These are phyloP conservation scores for Agastache rugosa DNA, from an alignment of 257 asterid genomes.

Conservation along the genomic window DNA sequence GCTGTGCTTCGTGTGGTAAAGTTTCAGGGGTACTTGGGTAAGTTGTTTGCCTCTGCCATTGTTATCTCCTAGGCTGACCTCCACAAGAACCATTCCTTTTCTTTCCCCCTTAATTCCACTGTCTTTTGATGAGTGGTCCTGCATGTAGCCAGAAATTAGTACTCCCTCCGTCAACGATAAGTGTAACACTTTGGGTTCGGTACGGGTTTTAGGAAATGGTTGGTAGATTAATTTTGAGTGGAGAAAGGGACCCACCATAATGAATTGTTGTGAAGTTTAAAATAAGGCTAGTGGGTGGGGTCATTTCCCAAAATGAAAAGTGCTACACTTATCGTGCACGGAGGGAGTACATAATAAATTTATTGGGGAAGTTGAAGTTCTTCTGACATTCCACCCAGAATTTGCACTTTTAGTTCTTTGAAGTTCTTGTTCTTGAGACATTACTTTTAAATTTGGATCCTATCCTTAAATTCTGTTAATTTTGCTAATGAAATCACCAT, in stretches of 20 bases:
- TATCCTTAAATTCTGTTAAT: neutral
- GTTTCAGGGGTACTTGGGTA: conserved; percentile 30
- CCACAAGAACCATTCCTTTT: neutral
- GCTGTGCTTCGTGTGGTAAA: conserved; percentile 38
- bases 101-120: neutral
- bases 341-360: neutral
- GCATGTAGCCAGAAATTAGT: conserved; percentile 14
- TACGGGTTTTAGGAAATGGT: no score
- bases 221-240: no score
- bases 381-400: neutral
- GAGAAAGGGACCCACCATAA: no score
- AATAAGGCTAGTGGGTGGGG: no score
- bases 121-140: neutral
- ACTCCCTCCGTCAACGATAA: no score
- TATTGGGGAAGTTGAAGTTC: neutral
- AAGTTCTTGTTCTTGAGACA: neutral
- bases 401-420: neutral
- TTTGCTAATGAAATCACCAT: neutral
- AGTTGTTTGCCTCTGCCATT: neutral
- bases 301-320: no score
- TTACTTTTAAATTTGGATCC: neutral
- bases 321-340: no score
- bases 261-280: no score
- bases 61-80: neutral
- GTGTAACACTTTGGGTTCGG: no score